Evolutionary conservation across 2,329 filamentous ascomycete genomes (phyloP), one percentile per base, ranked within the genome.

Genomic region (Cercospora zeina): DNA sequence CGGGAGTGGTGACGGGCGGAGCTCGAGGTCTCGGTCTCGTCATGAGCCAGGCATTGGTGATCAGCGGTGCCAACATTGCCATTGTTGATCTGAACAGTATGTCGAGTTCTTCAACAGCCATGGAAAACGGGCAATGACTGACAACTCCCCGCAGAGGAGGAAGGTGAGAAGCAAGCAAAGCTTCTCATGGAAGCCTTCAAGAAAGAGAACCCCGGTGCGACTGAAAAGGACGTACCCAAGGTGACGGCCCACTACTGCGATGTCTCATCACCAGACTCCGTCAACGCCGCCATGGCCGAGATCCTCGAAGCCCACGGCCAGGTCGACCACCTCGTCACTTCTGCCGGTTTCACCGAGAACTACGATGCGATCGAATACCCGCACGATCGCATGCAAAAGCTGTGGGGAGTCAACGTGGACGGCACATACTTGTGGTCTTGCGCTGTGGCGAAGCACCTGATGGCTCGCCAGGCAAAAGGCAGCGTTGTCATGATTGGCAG

Each of bases 301-400:
- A 84, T 93, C 68, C 74, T 93, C 55, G 56, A 49, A 4, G 77
- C 82, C 62, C 93, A 96, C 75, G 88, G 88, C 77, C 89, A 89
- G 76, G 91, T 97, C 70, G 92, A 96, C 78, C 88, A 91, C 77
- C 84, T 97, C 27, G 93, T 97, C 71, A 97, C 93, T 27, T 96
- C 91, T n/a, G 93, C 93, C 54, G 93, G 93, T 50, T 96, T 97
- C 80, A 95, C 91, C 13, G 93, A 97, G 81, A 97, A 97, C 81
- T 96, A 92, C 73, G 89, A 96, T 71, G 93, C 93, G 51, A 89
- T 93, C 71, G 87, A 88, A 69, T 97, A 97, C 79, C 93, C 93
- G 0, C 86, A 93, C 69, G 91, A 96, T 70, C 89, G 93, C 68
- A 88, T 97, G 77, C 87, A 93, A 77, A 96, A 96, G 81, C 86